Conservation (phyloP, 164 flowering plant genomes). For the Nymphaea thermarum region DNA sequence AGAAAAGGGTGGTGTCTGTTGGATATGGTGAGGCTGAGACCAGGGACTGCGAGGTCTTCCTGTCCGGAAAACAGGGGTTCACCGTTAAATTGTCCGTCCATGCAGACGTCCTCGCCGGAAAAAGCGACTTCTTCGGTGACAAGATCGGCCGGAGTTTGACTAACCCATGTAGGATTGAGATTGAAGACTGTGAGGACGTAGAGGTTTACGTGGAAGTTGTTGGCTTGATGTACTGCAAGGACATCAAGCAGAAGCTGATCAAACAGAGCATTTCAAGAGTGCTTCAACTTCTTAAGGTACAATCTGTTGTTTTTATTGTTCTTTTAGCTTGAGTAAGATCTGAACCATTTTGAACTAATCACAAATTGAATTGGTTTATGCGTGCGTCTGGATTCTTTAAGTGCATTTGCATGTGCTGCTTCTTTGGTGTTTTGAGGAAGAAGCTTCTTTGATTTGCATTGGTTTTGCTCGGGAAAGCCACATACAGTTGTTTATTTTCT, state of each 20-base stretch:
- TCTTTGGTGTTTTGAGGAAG: too few relatives aligned
- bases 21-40: conserved; percentile 91
- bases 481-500: too few relatives aligned
- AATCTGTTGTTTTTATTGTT: neutral
- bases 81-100: conserved; percentile 82
- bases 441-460: too few relatives aligned
- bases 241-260: conserved; percentile 71
- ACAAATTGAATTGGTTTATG: too few relatives aligned
- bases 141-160: conserved; percentile 41
- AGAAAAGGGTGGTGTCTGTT: conserved; percentile 32
- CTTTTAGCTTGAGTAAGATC: neutral
- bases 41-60: conserved; percentile 65
- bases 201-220: conserved; percentile 90
- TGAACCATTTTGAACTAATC: too few relatives aligned
- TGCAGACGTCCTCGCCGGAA: conserved; percentile 41
- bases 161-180: conserved; percentile 34
- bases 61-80: conserved; percentile 81
- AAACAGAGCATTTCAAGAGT: conserved; percentile 83
- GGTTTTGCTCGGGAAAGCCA: too few relatives aligned
- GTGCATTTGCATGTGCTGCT: too few relatives aligned
- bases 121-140: conserved; percentile 55
- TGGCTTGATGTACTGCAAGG: conserved; percentile 92
- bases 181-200: conserved; percentile 82
- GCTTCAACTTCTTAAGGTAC: conserved; percentile 90
- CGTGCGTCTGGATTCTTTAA: too few relatives aligned